Conservation (phyloP, 129 eudicot genomes). For the Kitagawia praeruptora region DNA sequence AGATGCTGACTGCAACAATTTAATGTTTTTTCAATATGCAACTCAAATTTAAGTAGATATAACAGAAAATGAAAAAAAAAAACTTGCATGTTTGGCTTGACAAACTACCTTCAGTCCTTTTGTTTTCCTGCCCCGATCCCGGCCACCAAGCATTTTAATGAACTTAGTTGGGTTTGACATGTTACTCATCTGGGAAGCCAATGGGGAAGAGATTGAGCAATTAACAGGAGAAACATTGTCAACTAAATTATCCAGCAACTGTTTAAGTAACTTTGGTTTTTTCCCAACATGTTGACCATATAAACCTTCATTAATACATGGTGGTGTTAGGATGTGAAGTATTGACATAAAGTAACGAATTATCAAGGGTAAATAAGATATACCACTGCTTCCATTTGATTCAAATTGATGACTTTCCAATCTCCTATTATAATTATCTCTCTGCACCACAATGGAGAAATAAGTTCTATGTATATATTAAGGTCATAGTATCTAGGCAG, state of each 20-base stretch:
- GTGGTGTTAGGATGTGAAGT: constrained; percentile 4
- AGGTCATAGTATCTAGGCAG: not conserved
- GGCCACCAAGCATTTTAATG: constrained; percentile 62
- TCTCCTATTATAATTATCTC: constrained; percentile 65
- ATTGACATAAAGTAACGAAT: not conserved
- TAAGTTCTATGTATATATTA: constrained; percentile 3
- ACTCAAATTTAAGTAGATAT: constrained; percentile 4
- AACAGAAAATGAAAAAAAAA: not conserved
- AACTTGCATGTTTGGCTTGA: not conserved
- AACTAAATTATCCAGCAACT: constrained; percentile 42
- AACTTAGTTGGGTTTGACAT: constrained; percentile 80
- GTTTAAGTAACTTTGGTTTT: constrained; percentile 52
- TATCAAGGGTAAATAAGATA: constrained; percentile 16
- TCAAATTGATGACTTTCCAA: constrained; percentile 63
- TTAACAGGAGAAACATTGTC: constrained; percentile 41
- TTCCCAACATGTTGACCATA: constrained; percentile 46
- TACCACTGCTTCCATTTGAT: constrained; percentile 78
- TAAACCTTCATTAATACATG: constrained; percentile 27
- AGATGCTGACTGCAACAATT: constrained; percentile 50
- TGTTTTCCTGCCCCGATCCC: constrained; percentile 72
- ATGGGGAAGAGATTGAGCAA: constrained; percentile 60
- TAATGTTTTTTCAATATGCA: constrained; percentile 4
- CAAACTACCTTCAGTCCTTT: constrained; percentile 66
- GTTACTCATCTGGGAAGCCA: constrained; percentile 92
- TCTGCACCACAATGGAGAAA: constrained; percentile 34